Conservation (phyloP, 2,329 filamentous ascomycete genomes). For the Fonsecaea pedrosoi region DNA sequence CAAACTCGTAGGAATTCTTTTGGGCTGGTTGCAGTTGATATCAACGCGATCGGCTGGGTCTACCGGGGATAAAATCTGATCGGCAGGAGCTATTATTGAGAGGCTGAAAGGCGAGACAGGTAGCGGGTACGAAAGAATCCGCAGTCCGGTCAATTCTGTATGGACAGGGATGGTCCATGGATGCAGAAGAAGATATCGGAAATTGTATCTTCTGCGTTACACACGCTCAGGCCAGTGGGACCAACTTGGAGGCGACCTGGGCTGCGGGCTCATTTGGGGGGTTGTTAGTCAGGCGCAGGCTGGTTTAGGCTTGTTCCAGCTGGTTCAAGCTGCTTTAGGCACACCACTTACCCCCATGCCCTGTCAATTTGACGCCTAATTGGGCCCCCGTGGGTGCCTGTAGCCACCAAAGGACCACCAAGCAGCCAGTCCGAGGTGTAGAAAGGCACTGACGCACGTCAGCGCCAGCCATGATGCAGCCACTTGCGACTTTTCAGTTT, state of each 20-base stretch:
- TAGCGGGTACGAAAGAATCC: not conserved
- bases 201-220: constrained; percentile 20
- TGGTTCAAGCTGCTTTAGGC: constrained; percentile 4
- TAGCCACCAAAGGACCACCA: not conserved
- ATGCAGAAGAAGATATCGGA: constrained; percentile 22
- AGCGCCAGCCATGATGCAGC: constrained; percentile 27
- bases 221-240: not conserved
- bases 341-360: not conserved
- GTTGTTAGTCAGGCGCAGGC: not conserved
- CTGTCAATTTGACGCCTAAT: not conserved
- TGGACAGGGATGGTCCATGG: constrained; percentile 4
- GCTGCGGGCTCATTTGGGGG: constrained; percentile 3
- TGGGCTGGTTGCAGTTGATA: not conserved
- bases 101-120: constrained; percentile 8
- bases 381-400: not conserved
- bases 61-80: constrained; percentile 1
- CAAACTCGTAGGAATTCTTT: not conserved
- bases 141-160: constrained; percentile 12
- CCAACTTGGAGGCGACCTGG: not conserved
- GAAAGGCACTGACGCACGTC: constrained; percentile 26
- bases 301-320: not conserved
- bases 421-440: not conserved
- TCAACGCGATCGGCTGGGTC: constrained; percentile 5
- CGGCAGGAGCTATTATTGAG: not conserved
- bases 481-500: constrained; percentile 10